Conservation (phyloP, 1,284 basidiomycete species). For the Heterobasidion irregulare region DNA sequence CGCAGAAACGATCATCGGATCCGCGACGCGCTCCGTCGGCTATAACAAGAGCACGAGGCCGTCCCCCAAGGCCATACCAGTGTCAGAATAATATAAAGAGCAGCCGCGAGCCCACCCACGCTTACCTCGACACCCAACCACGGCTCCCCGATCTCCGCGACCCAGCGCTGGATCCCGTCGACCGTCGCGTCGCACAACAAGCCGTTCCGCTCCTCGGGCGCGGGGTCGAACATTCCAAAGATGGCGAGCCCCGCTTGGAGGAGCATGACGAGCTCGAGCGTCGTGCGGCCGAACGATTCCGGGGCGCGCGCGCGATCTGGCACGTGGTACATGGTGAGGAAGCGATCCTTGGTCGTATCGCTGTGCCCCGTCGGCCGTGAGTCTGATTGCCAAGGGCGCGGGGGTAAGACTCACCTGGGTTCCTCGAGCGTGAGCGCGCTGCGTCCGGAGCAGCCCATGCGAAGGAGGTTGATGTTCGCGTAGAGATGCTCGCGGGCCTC, state of each 20-base stretch:
- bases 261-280: conserved; percentile 67
- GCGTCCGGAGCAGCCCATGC: conserved; percentile 71
- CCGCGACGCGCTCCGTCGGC: conserved; percentile 64
- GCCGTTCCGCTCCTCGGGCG: conserved; percentile 43
- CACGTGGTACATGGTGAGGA: conserved; percentile 60
- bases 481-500: conserved; percentile 57
- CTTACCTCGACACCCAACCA: conserved; percentile 53
- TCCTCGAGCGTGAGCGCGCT: conserved; percentile 70
- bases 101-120: conserved; percentile 7
- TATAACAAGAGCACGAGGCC: conserved; percentile 21
- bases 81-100: background rate
- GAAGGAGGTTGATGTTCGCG: conserved; percentile 68
- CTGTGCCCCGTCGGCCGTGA: conserved; percentile 23
- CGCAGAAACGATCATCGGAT: conserved; percentile 60
- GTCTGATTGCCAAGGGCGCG: conserved; percentile 6
- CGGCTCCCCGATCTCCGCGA: conserved; percentile 51
- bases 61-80: background rate
- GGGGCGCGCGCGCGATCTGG: conserved; percentile 30
- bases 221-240: conserved; percentile 53
- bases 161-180: conserved; percentile 61
- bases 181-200: conserved; percentile 69
- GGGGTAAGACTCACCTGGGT: conserved; percentile 38
- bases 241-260: conserved; percentile 61
- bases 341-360: conserved; percentile 70
- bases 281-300: conserved; percentile 44